These are phyloP conservation scores for Salix koriyanagi DNA, from an alignment of 345 rosid genomes.

Conservation along the genomic window DNA sequence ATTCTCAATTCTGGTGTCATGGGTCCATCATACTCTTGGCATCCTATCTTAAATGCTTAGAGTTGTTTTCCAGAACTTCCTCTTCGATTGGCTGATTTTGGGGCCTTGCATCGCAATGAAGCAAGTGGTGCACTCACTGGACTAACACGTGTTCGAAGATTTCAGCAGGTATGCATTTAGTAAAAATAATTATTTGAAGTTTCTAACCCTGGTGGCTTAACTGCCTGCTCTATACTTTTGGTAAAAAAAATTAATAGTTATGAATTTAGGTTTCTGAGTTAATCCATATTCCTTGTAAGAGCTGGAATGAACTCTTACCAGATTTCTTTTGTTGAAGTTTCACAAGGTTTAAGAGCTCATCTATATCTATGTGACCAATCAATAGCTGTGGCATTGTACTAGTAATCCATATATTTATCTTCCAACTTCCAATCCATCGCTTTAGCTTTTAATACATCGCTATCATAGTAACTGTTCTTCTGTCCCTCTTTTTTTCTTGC, in stretches of 20 bases:
- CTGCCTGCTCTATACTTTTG: background rate
- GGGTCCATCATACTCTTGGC: background rate
- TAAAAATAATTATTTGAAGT: background rate
- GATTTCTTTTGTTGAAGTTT: background rate
- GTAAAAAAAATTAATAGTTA: background rate
- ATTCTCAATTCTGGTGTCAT: background rate
- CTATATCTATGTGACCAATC: background rate
- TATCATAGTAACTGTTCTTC: background rate
- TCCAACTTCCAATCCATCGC: background rate
- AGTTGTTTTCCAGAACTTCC: constrained; percentile 62
- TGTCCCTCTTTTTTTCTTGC: background rate
- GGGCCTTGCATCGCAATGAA: constrained; percentile 92
- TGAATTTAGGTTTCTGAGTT: background rate
- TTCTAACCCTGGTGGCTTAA: background rate
- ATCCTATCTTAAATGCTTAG: background rate
- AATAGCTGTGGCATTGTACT: background rate
- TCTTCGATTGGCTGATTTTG: constrained; percentile 90
- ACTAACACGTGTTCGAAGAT: constrained; percentile 90
- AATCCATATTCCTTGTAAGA: background rate
- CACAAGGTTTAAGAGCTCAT: background rate
- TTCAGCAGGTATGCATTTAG: constrained; percentile 72
- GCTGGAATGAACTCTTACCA: background rate
- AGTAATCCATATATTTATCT: background rate
- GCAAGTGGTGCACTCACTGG: constrained; percentile 98
- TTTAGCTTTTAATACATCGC: background rate